phyloP scores from a whole-genome alignment of 208 protist genomes.

The Leptomonas seymouri region DNA sequence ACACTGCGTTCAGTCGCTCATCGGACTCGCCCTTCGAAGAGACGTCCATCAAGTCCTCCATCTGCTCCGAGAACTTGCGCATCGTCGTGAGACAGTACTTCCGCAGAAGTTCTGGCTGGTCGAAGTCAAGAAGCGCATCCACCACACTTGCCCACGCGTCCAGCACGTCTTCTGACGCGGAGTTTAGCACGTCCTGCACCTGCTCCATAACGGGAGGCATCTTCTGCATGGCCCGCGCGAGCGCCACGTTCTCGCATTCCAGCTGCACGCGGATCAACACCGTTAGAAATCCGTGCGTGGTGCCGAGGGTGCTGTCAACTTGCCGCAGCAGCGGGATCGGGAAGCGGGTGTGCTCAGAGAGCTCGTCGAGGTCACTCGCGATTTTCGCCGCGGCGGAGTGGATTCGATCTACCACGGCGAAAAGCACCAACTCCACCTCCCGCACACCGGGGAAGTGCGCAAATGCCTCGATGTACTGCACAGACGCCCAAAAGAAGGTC shows the following conservation, averaged over 20 bases:
- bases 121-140: slow-evolving; percentile 51
- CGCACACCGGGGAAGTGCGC: slow-evolving; percentile 65
- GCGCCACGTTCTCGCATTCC: slow-evolving; percentile 84
- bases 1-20: slow-evolving; percentile 85
- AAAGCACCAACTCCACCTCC: slow-evolving; percentile 72
- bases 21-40: slow-evolving; percentile 77
- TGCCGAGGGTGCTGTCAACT: slow-evolving; percentile 48
- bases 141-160: slow-evolving; percentile 71
- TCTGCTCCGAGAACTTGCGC: slow-evolving; percentile 57
- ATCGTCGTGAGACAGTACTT: slow-evolving; percentile 70
- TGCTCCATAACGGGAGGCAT: slow-evolving; percentile 76
- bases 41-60: slow-evolving; percentile 79
- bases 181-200: slow-evolving; percentile 75
- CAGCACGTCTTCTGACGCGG: slow-evolving; percentile 67
- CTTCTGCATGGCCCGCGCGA: slow-evolving; percentile 58
- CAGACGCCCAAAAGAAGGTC: slow-evolving; percentile 86
- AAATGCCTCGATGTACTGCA: slow-evolving; percentile 85
- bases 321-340: slow-evolving; percentile 58
- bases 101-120: slow-evolving; percentile 53
- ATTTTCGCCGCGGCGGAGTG: slow-evolving; percentile 55
- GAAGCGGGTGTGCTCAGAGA: slow-evolving; percentile 42
- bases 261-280: slow-evolving; percentile 85
- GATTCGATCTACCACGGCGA: slow-evolving; percentile 78
- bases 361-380: slow-evolving; percentile 43
- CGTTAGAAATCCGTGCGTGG: slow-evolving; percentile 62